Conservation (phyloP, 129 eudicot genomes). For the Scalesia atractyloides region DNA sequence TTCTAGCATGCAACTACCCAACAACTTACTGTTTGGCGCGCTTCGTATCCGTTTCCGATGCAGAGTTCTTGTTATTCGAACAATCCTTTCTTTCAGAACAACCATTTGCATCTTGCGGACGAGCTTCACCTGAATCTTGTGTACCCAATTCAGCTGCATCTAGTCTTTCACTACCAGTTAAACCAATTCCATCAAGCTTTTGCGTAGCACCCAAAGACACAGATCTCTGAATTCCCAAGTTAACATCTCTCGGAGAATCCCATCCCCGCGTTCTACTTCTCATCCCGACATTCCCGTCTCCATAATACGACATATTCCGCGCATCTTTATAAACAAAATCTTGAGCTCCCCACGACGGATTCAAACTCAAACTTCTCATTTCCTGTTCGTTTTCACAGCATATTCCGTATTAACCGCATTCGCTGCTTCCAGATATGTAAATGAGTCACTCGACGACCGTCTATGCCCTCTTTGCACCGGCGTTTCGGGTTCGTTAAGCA, state of each 20-base stretch:
- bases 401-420: conserved; percentile 49
- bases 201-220: conserved; percentile 38
- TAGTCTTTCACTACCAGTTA: conserved; percentile 37
- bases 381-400: conserved; percentile 41
- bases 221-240: conserved; percentile 33
- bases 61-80: conserved; percentile 40
- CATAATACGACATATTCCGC: conserved; percentile 24
- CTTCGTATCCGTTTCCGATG: conserved; percentile 58
- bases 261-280: conserved; percentile 40
- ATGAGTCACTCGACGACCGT: conserved; percentile 86
- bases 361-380: conserved; percentile 21
- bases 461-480: conserved; percentile 65
- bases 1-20: neutral
- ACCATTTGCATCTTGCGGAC: conserved; percentile 37
- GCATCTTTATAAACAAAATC: conserved; percentile 44
- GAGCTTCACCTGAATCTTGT: conserved; percentile 35
- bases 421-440: conserved; percentile 57
- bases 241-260: conserved; percentile 51
- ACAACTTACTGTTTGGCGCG: conserved; percentile 65
- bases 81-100: conserved; percentile 41
- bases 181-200: conserved; percentile 37
- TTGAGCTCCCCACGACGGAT: conserved; percentile 38
- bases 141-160: conserved; percentile 29
- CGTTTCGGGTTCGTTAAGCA: conserved; percentile 73
- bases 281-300: conserved; percentile 29